Percentiles rank a stretch among this genome's conserved stretches.
phyloP scores from a whole-genome alignment of 2,329 filamentous ascomycete genomes.

The Colletotrichum australisinense region DNA sequence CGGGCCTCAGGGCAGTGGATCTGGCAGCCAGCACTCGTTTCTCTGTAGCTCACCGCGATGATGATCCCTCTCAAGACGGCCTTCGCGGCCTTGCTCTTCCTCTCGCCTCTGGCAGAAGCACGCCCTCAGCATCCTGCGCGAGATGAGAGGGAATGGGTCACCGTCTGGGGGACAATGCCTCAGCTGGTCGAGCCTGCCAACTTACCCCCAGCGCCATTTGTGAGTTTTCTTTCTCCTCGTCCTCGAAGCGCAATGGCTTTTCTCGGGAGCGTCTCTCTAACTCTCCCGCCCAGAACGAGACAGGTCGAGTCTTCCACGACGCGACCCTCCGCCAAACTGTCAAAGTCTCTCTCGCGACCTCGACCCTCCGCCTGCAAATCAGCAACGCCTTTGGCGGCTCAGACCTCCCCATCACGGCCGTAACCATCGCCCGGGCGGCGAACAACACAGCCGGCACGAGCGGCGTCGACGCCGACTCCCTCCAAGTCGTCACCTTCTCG shows the following conservation, averaged over 20 bases:
- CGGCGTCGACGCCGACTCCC: constrained; percentile 57
- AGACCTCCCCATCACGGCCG: constrained; percentile 67
- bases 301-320: constrained; percentile 64
- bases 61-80: constrained; percentile 29
- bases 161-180: constrained; percentile 72
- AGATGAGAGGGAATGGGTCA: constrained; percentile 64
- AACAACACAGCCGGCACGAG: constrained; percentile 63
- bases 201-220: constrained; percentile 67
- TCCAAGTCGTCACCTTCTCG: constrained; percentile 66
- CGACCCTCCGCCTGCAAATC: constrained; percentile 67
- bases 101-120: constrained; percentile 16
- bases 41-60: constrained; percentile 1
- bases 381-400: constrained; percentile 71
- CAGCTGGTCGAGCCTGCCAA: constrained; percentile 70
- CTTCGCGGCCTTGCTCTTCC: constrained; percentile 27
- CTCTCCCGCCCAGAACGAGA: constrained; percentile 56
- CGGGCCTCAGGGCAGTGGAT: background rate
- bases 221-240: constrained; percentile 43
- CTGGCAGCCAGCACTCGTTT: background rate
- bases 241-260: constrained; percentile 12
- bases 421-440: constrained; percentile 64
- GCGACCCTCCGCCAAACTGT: constrained; percentile 72
- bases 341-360: constrained; percentile 63
- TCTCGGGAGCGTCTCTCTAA: background rate
- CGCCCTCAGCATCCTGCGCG: constrained; percentile 16